A percentile compares a stretch with the other conserved stretches of the same genome.
Evolutionary conservation across 805 yeast genomes (phyloP).

Genomic region (Trichomonascus vanleenenianus): DNA sequence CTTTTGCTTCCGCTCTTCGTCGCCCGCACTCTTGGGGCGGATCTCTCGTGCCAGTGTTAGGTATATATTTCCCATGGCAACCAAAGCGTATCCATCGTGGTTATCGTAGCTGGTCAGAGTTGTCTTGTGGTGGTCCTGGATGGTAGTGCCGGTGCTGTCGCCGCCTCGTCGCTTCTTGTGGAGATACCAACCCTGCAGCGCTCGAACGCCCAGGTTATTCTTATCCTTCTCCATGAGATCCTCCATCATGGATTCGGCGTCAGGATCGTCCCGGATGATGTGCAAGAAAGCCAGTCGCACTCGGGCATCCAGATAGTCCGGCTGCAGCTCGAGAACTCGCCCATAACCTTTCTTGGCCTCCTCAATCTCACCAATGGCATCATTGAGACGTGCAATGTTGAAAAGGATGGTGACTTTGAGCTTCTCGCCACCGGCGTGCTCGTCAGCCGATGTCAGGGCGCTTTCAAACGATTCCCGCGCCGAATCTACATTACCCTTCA

Average conservation of each 20-base stretch:
- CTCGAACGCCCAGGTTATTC: slow-evolving; percentile 71
- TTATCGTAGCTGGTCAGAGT: slow-evolving; percentile 70
- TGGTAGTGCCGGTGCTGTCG: slow-evolving; percentile 52
- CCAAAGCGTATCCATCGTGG: slow-evolving; percentile 83
- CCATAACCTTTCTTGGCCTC: slow-evolving; percentile 42
- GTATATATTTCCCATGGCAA: slow-evolving; percentile 85
- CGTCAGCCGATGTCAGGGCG: slow-evolving; percentile 12
- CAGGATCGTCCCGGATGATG: slow-evolving; percentile 32
- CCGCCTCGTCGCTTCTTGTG: slow-evolving; percentile 19
- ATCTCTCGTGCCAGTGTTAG: slow-evolving; percentile 69
- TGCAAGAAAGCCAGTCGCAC: slow-evolving; percentile 61
- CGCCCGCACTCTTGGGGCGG: slow-evolving; percentile 40
- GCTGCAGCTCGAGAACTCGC: slow-evolving; percentile 48
- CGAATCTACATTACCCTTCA: slow-evolving; percentile 49
- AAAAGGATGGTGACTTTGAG: slow-evolving; percentile 42
- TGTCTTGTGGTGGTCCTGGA: slow-evolving; percentile 73
- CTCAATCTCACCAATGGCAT: slow-evolving; percentile 35
- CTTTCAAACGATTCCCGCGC: slow-evolving; percentile 33
- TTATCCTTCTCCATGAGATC: slow-evolving; percentile 45
- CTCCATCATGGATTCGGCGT: slow-evolving; percentile 42
- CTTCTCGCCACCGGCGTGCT: slow-evolving; percentile 20
- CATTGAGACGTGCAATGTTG: slow-evolving; percentile 73
- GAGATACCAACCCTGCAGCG: slow-evolving; percentile 88
- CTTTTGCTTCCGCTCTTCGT: slow-evolving; percentile 54
- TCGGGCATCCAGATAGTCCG: slow-evolving; percentile 67